Conservation (phyloP, 2,329 filamentous ascomycete species). For the Epichloe sylvatica region DNA sequence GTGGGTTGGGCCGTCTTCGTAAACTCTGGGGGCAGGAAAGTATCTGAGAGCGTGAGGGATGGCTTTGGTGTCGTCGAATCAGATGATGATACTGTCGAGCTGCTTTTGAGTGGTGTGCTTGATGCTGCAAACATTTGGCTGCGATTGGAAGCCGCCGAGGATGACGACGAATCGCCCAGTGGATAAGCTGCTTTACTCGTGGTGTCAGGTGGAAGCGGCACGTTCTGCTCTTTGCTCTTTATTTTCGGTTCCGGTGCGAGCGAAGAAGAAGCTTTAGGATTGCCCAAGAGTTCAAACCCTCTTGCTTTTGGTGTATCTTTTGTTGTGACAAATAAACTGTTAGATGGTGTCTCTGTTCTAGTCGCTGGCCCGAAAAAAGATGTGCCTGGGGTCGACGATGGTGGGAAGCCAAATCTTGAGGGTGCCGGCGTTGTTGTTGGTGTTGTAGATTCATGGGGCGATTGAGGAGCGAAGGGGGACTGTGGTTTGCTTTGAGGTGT, state of each 20-base stretch:
- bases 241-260: constrained; percentile 15
- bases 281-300: constrained; percentile 13
- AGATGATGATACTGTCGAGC: constrained; percentile 32
- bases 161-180: constrained; percentile 37
- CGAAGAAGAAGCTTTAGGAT: constrained; percentile 7
- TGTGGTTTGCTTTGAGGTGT: constrained; percentile 25
- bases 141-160: constrained; percentile 30
- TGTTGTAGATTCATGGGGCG: constrained; percentile 26
- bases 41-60: constrained; percentile 4
- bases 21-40: constrained; percentile 6
- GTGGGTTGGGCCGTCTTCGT: constrained; percentile 2
- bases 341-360: constrained; percentile 12
- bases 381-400: constrained; percentile 19
- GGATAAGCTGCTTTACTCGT: constrained; percentile 38
- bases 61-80: constrained; percentile 12
- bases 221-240: constrained; percentile 24
- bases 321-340: constrained; percentile 17
- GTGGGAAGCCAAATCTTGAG: constrained; percentile 29
- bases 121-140: constrained; percentile 18
- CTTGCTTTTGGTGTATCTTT: constrained; percentile 15
- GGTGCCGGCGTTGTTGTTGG: constrained; percentile 39
- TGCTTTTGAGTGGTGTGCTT: constrained; percentile 15
- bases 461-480: constrained; percentile 15
- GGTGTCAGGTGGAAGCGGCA: constrained; percentile 39
- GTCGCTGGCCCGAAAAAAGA: constrained; percentile 23